phyloP scores from a whole-genome alignment of 108 stramenopile species.

The Hondaea fermentalgiana region DNA sequence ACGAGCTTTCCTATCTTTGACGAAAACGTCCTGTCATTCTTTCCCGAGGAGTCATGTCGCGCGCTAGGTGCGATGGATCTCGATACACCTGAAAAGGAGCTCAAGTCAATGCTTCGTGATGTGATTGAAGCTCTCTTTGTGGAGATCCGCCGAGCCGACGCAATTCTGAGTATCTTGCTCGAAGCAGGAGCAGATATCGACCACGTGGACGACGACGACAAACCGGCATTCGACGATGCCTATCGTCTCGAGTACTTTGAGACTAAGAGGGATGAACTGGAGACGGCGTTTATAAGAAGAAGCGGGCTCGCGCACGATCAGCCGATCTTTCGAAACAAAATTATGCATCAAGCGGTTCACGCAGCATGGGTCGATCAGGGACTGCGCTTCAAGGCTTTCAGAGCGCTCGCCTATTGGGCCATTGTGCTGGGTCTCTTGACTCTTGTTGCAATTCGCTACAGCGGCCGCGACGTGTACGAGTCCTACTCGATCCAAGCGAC shows the following conservation, averaged over 20 bases:
- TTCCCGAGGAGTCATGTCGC: too few relatives aligned
- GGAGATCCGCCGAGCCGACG: too few relatives aligned
- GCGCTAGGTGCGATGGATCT: not conserved
- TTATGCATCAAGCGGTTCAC: not conserved
- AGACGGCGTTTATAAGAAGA: not conserved
- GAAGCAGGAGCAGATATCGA: too few relatives aligned
- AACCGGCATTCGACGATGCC: too few relatives aligned
- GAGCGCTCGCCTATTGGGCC: not conserved
- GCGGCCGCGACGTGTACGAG: conserved; percentile 11
- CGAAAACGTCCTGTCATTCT: too few relatives aligned
- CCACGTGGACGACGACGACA: too few relatives aligned
- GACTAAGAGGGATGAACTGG: not conserved
- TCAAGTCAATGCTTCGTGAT: not conserved
- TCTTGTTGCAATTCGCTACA: not conserved
- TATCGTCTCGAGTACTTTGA: not conserved
- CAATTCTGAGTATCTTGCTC: too few relatives aligned
- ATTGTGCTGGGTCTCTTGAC: not conserved
- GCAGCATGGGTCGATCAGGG: not conserved
- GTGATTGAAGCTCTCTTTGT: too few relatives aligned
- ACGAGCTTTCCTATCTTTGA: too few relatives aligned
- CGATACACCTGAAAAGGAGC: not conserved
- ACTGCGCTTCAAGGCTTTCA: not conserved
- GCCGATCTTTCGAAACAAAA: not conserved
- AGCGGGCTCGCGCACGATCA: not conserved
- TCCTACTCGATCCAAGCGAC: not conserved